A percentile compares a stretch with the other conserved stretches of the same genome.
These are phyloP conservation scores for Porogramme epimiltina DNA, from an alignment of 1,284 basidiomycete genomes.

Conservation along the genomic window DNA sequence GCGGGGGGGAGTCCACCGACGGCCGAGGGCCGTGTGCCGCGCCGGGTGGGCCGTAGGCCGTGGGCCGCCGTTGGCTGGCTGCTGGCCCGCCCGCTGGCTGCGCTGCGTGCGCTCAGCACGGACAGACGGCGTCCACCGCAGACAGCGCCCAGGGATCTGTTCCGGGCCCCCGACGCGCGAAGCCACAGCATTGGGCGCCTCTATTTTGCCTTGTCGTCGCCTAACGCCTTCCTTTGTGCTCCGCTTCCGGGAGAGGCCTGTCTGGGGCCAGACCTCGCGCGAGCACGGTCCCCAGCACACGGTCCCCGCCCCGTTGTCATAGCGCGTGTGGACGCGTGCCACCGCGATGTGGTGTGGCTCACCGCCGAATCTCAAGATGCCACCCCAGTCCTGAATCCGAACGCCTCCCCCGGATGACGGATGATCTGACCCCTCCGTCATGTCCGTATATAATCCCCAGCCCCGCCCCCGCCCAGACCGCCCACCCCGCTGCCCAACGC, in stretches of 20 bases:
- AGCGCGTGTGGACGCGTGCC: constrained; percentile 5
- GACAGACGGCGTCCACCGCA: too few species aligned
- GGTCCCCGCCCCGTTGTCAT: constrained; percentile 20
- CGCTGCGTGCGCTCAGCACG: too few species aligned
- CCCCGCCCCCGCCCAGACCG: constrained; percentile 9
- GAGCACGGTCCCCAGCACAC: background rate
- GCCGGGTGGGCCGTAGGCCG: too few species aligned
- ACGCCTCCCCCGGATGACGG: constrained; percentile 14
- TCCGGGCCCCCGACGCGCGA: constrained; percentile 15
- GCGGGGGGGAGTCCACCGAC: constrained; percentile 4
- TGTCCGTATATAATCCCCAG: constrained; percentile 14
- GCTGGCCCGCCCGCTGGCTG: too few species aligned
- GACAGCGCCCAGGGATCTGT: constrained; percentile 11
- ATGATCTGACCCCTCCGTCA: background rate
- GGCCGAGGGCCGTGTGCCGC: constrained; percentile 2
- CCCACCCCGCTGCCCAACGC: constrained; percentile 1
- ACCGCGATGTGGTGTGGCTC: background rate
- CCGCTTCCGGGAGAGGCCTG: constrained; percentile 4
- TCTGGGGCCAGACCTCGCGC: constrained; percentile 11
- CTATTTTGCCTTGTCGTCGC: constrained; percentile 7
- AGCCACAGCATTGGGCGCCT: constrained; percentile 7
- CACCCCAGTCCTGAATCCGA: background rate
- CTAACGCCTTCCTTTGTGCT: constrained; percentile 21
- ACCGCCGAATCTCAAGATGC: constrained; percentile 19
- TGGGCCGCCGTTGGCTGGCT: too few species aligned